Evolutionary conservation across 169 alveolate genomes (phyloP).

Genomic region (Pseudocohnilembus persalinus): DNA sequence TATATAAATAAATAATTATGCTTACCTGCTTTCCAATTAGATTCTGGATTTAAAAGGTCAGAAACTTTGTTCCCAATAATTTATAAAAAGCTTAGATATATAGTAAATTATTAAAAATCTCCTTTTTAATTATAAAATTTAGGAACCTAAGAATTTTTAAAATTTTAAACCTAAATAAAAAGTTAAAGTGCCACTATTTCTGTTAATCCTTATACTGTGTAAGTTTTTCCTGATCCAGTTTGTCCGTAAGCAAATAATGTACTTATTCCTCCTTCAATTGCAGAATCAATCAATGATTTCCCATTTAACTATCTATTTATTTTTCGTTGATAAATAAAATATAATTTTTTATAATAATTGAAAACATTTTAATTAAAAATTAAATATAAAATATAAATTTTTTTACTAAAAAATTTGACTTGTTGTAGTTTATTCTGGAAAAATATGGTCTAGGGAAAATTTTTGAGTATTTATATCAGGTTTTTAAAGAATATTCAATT

Average conservation of each 20-base stretch:
- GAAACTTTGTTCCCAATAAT: background rate
- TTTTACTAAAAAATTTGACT: no score
- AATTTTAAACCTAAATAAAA: no score
- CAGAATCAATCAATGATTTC: background rate
- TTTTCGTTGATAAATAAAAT: no score
- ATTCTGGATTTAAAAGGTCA: background rate
- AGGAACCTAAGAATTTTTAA: no score
- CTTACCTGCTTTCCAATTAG: background rate
- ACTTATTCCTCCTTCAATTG: background rate
- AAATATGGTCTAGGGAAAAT: background rate
- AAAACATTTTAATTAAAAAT: no score
- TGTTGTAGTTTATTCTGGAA: background rate
- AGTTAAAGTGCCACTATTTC: background rate
- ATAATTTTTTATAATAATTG: no score
- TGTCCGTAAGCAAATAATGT: background rate
- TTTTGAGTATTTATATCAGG: background rate
- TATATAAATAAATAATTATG: no score
- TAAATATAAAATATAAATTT: no score
- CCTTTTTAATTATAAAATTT: no score
- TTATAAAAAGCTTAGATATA: background rate
- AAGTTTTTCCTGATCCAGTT: background rate
- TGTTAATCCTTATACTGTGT: background rate
- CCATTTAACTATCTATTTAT: no score
- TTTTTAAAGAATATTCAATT: no score
- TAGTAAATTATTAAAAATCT: background rate